These are phyloP conservation scores for Magnolia kwangsiensis DNA, from an alignment of 164 flowering plant species.

Conservation along the genomic window DNA sequence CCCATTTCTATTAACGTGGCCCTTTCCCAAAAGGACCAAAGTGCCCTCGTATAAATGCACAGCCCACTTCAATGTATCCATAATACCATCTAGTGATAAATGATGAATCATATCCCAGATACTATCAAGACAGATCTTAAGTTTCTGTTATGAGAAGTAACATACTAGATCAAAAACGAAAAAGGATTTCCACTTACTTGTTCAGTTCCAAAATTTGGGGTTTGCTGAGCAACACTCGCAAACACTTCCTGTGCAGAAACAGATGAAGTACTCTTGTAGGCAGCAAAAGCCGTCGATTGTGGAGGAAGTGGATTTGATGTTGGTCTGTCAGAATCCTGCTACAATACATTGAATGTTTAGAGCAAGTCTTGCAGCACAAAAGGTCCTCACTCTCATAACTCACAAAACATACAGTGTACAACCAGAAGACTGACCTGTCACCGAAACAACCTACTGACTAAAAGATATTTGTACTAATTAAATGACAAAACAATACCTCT, in stretches of 20 bases:
- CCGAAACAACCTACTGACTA: no score
- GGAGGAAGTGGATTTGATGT: conserved; percentile 98
- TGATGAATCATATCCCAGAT: no score
- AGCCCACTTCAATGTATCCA: no score
- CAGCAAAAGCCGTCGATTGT: conserved; percentile 69
- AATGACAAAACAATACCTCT: conserved; percentile 40
- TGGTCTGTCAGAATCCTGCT: conserved; percentile 74
- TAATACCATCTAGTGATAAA: no score
- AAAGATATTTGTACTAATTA: no score
- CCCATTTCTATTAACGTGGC: no score
- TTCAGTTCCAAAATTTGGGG: conserved; percentile 91
- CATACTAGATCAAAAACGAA: neutral
- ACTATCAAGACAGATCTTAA: no score
- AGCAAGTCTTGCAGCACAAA: conserved; percentile 3
- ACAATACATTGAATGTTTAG: neutral
- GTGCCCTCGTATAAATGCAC: no score
- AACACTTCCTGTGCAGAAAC: conserved; percentile 45
- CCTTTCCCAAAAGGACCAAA: no score
- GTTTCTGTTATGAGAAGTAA: no score
- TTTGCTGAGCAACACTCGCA: conserved; percentile 76
- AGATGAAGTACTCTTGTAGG: conserved; percentile 35
- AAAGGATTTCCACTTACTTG: conserved; percentile 41
- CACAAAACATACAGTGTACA: no score
- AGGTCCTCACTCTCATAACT: neutral
- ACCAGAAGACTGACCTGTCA: no score